A percentile compares a stretch with the other conserved stretches of the same genome.
phyloP scores from a whole-genome alignment of 2,329 filamentous ascomycete species.

The Venturia effusa region DNA sequence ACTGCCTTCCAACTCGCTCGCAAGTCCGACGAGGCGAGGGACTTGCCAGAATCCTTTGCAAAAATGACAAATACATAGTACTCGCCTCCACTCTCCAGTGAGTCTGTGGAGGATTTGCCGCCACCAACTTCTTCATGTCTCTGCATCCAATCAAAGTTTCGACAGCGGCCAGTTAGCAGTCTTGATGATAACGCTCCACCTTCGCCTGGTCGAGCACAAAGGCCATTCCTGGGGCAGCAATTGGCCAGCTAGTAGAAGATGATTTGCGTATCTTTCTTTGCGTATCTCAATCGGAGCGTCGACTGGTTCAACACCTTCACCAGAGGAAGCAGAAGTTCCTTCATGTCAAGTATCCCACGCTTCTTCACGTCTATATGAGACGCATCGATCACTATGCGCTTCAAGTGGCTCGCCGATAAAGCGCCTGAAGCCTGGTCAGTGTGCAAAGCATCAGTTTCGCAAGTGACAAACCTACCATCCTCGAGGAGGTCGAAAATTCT shows the following conservation, averaged over 20 bases:
- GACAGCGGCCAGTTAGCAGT: not conserved
- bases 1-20: not conserved
- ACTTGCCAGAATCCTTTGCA: not conserved
- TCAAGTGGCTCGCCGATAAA: constrained; percentile 58
- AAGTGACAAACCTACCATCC: constrained; percentile 43
- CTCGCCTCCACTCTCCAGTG: too few relatives aligned
- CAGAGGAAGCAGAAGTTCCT: constrained; percentile 75
- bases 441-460: constrained; percentile 20
- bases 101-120: not conserved
- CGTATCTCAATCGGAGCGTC: not conserved
- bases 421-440: constrained; percentile 25
- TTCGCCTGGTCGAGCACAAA: not conserved
- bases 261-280: not conserved
- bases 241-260: not conserved
- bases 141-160: not conserved
- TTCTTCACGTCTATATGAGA: constrained; percentile 94
- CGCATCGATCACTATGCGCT: constrained; percentile 77
- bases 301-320: constrained; percentile 54
- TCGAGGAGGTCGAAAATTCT: constrained; percentile 74
- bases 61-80: not conserved
- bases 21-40: not conserved
- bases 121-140: not conserved
- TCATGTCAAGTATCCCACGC: constrained; percentile 88
- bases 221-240: not conserved
- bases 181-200: not conserved